These are phyloP conservation scores for Rosa lucieae DNA, from an alignment of 306 rosid genomes.

Conservation along the genomic window DNA sequence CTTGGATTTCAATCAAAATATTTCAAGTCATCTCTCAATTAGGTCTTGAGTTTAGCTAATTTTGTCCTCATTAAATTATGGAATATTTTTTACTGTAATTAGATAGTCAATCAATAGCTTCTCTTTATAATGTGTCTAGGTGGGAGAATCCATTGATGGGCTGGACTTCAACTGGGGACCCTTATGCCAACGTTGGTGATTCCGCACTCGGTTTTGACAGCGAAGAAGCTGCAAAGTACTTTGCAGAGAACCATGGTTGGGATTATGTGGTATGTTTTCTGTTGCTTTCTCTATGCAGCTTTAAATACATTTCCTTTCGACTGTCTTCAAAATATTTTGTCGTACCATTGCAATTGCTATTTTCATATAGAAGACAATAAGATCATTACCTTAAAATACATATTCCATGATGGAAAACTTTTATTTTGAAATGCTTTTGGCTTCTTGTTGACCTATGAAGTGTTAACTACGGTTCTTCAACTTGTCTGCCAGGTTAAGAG, in stretches of 20 bases:
- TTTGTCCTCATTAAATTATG: slow-evolving; percentile 1
- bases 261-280: slow-evolving; percentile 68
- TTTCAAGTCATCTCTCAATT: slow-evolving; percentile 12
- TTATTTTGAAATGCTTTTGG: background rate
- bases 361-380: background rate
- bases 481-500: slow-evolving; percentile 66
- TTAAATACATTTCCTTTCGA: background rate
- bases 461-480: slow-evolving; percentile 36
- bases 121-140: slow-evolving; percentile 44
- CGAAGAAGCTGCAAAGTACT: slow-evolving; percentile 79
- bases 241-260: slow-evolving; percentile 97
- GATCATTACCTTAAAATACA: background rate
- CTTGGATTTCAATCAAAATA: background rate
- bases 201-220: slow-evolving; percentile 79
- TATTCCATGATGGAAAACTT: background rate
- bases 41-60: background rate
- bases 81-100: slow-evolving; percentile 5
- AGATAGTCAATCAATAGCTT: slow-evolving; percentile 9
- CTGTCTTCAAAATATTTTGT: slow-evolving; percentile 2
- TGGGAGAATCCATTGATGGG: slow-evolving; percentile 99
- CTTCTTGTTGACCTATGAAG: background rate
- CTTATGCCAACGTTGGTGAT: slow-evolving; percentile 91
- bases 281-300: slow-evolving; percentile 1
- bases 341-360: background rate
- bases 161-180: slow-evolving; percentile 99